phyloP scores from a whole-genome alignment of 768 basidiomycete genomes.

The Lactarius tabidus region DNA sequence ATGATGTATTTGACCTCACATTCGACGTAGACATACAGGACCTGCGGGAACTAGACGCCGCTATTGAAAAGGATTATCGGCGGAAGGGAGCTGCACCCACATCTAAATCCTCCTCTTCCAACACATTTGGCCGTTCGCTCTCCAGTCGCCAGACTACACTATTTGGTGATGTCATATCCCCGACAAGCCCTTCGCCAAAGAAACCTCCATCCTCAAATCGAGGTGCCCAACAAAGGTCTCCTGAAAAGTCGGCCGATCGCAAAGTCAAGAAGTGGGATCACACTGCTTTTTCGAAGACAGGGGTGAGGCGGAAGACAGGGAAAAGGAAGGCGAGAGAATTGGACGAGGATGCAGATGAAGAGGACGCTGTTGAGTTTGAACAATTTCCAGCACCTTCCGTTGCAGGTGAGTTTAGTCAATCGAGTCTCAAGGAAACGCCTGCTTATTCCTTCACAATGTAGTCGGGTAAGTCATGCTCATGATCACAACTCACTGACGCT shows the following conservation, averaged over 20 bases:
- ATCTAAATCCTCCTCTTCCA: slow-evolving; percentile 34
- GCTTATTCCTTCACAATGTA: slow-evolving; percentile 1
- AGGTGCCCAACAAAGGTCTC: slow-evolving; percentile 14
- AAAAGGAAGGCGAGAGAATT: slow-evolving; percentile 48
- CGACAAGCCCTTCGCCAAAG: slow-evolving; percentile 32
- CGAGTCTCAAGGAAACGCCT: background rate
- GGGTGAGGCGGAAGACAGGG: slow-evolving; percentile 49
- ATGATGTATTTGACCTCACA: slow-evolving; percentile 35
- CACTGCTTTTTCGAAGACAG: slow-evolving; percentile 80
- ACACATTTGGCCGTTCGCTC: slow-evolving; percentile 26
- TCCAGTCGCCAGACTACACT: slow-evolving; percentile 61
- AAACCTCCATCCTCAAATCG: slow-evolving; percentile 1
- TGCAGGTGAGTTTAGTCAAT: slow-evolving; percentile 42
- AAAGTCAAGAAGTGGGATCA: slow-evolving; percentile 90
- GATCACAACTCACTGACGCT: background rate
- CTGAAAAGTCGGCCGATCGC: slow-evolving; percentile 43
- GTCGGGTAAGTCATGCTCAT: slow-evolving; percentile 21
- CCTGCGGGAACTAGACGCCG: slow-evolving; percentile 49
- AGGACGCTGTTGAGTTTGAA: slow-evolving; percentile 41
- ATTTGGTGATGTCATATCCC: slow-evolving; percentile 52
- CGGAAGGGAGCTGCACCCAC: slow-evolving; percentile 36
- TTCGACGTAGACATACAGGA: slow-evolving; percentile 56
- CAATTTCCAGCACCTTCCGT: slow-evolving; percentile 81
- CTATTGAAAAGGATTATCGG: slow-evolving; percentile 47
- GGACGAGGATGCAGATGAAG: slow-evolving; percentile 40